phyloP scores from a whole-genome alignment of 768 basidiomycete genomes.

The Pisolithus marmoratus region DNA sequence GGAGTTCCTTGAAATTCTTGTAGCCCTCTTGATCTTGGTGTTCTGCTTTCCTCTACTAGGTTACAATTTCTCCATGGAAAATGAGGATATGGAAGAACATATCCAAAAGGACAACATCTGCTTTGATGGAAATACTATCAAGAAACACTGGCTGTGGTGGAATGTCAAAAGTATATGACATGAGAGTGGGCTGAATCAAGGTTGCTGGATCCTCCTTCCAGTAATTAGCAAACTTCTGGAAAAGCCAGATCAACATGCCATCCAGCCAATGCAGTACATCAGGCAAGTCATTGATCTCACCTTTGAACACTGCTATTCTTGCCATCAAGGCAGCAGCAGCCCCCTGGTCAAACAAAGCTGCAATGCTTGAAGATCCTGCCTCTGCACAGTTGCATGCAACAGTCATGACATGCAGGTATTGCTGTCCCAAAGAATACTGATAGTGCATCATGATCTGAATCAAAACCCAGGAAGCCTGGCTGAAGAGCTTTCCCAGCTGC shows the following conservation, averaged over 20 bases:
- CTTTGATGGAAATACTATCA: constrained; percentile 96
- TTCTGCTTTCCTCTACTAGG: no score
- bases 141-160: constrained; percentile 95
- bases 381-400: constrained; percentile 97
- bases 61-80: no score
- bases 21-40: no score
- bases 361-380: constrained; percentile 87
- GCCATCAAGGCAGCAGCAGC: constrained; percentile 98
- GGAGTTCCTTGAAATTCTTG: constrained; percentile 87
- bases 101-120: constrained; percentile 95
- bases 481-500: no score
- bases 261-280: constrained; percentile 97
- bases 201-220: no score
- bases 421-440: constrained; percentile 94
- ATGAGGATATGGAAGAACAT: no score
- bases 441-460: constrained; percentile 99
- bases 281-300: constrained; percentile 93
- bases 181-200: constrained; percentile 99
- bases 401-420: constrained; percentile 93
- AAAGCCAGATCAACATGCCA: constrained; percentile 95
- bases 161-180: constrained; percentile 95
- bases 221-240: constrained; percentile 99
- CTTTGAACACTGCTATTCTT: constrained; percentile 97
- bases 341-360: constrained; percentile 95
- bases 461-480: no score